Percentiles rank a stretch among this genome's conserved stretches.
Conservation (phyloP, 805 yeast genomes). For the Metschnikowia kofuensis region DNA sequence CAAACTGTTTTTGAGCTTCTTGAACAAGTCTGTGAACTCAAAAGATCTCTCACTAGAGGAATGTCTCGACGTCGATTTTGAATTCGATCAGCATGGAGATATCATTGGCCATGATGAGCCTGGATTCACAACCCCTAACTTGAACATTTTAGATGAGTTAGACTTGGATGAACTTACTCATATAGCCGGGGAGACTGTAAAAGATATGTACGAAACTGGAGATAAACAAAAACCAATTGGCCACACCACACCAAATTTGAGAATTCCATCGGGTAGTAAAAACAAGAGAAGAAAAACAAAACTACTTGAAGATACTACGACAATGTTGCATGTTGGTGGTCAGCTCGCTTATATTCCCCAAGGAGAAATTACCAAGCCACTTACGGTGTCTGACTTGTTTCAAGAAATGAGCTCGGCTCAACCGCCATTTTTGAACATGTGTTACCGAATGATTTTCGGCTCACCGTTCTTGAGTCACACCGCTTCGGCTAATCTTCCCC, state of each 20-base stretch:
- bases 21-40: slow-evolving; percentile 13
- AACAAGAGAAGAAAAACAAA: slow-evolving; percentile 4
- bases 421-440: slow-evolving; percentile 9
- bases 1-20: slow-evolving; percentile 16
- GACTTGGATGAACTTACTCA: slow-evolving; percentile 10
- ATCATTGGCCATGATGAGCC: slow-evolving; percentile 3
- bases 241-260: too few relatives aligned
- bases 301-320: background rate
- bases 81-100: slow-evolving; percentile 24
- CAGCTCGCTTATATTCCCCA: slow-evolving; percentile 5
- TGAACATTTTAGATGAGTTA: slow-evolving; percentile 8
- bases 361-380: background rate
- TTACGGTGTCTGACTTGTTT: slow-evolving; percentile 5
- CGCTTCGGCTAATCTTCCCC: slow-evolving; percentile 6
- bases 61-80: slow-evolving; percentile 19
- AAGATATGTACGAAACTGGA: too few relatives aligned
- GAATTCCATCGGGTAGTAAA: too few relatives aligned
- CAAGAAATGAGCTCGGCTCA: slow-evolving; percentile 3
- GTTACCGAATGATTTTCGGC: slow-evolving; percentile 11
- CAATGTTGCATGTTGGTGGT: too few relatives aligned
- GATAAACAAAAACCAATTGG: too few relatives aligned
- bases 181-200: too few relatives aligned
- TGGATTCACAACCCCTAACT: background rate
- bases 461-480: background rate
- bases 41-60: slow-evolving; percentile 12